A percentile compares a stretch with the other conserved stretches of the same genome.
Conservation (phyloP, 2,329 filamentous ascomycete genomes). For the Myotisia sp. region DNA sequence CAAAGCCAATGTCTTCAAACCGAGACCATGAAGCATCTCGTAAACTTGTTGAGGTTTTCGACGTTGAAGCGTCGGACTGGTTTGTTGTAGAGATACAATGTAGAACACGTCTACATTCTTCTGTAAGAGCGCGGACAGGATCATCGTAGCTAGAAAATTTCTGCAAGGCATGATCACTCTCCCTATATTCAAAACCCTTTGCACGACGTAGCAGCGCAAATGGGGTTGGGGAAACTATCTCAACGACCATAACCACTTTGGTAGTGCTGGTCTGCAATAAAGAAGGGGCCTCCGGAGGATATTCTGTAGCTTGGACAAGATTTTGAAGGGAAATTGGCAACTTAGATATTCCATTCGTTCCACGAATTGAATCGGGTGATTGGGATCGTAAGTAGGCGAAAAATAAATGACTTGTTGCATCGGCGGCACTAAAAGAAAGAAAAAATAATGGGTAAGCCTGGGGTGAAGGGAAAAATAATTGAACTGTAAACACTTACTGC, state of each 20-base stretch:
- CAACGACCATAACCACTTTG: slow-evolving; percentile 92
- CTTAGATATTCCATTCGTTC: slow-evolving; percentile 63
- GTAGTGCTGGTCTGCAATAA: slow-evolving; percentile 69
- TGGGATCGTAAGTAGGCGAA: slow-evolving; percentile 91
- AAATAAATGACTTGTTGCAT: slow-evolving; percentile 93
- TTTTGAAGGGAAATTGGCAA: slow-evolving; percentile 85
- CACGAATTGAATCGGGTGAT: slow-evolving; percentile 57
- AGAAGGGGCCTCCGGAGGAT: slow-evolving; percentile 66
- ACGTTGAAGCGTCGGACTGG: slow-evolving; percentile 60
- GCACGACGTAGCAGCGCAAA: slow-evolving; percentile 80
- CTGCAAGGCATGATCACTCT: slow-evolving; percentile 70
- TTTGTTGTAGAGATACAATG: slow-evolving; percentile 79
- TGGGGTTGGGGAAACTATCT: slow-evolving; percentile 84
- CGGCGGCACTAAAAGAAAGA: slow-evolving; percentile 53
- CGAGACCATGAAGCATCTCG: slow-evolving; percentile 89
- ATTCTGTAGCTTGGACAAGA: slow-evolving; percentile 81
- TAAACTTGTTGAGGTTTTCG: slow-evolving; percentile 56
- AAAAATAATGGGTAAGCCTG: slow-evolving; percentile 6
- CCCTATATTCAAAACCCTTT: slow-evolving; percentile 89
- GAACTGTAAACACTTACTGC: slow-evolving; percentile 44
- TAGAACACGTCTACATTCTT: slow-evolving; percentile 84
- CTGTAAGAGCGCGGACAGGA: slow-evolving; percentile 71
- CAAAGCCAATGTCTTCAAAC: slow-evolving; percentile 90
- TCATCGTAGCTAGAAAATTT: slow-evolving; percentile 82
- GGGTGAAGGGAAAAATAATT: background rate